A percentile compares a stretch with the other conserved stretches of the same genome.
phyloP scores from a whole-genome alignment of 768 basidiomycete genomes.

The Flagelloscypha sp. region DNA sequence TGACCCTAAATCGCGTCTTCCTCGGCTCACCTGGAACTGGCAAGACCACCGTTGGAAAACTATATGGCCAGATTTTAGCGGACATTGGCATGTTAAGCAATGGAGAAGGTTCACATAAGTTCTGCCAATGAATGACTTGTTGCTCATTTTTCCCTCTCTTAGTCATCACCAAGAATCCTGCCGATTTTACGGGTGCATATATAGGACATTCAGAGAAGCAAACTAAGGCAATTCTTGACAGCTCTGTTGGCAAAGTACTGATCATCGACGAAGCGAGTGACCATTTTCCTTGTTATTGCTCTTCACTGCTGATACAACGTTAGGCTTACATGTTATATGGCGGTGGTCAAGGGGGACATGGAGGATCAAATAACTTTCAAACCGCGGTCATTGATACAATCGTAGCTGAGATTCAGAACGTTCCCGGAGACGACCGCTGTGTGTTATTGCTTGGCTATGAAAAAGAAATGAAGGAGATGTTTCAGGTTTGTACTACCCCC shows the following conservation, averaged over 20 bases:
- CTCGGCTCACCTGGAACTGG: conserved; percentile 37
- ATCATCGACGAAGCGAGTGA: conserved; percentile 33
- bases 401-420: conserved; percentile 38
- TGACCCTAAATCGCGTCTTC: conserved; percentile 37
- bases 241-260: conserved; percentile 33
- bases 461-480: conserved; percentile 37
- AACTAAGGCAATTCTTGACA: conserved; percentile 32
- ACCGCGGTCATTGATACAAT: conserved; percentile 39
- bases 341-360: conserved; percentile 3
- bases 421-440: conserved; percentile 38
- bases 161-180: conserved; percentile 37
- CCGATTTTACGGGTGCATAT: conserved; percentile 33
- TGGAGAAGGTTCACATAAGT: conserved; percentile 32
- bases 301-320: not conserved
- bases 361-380: conserved; percentile 24
- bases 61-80: conserved; percentile 32
- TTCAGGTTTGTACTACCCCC: conserved; percentile 22
- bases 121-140: not conserved
- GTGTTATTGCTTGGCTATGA: conserved; percentile 35
- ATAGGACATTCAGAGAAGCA: conserved; percentile 34
- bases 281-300: not conserved
- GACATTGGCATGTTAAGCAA: conserved; percentile 35
- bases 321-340: conserved; percentile 36
- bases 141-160: not conserved
- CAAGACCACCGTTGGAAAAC: conserved; percentile 37